Evolutionary conservation across 345 rosid species (phyloP).

Genomic region (Combretum micranthum): DNA sequence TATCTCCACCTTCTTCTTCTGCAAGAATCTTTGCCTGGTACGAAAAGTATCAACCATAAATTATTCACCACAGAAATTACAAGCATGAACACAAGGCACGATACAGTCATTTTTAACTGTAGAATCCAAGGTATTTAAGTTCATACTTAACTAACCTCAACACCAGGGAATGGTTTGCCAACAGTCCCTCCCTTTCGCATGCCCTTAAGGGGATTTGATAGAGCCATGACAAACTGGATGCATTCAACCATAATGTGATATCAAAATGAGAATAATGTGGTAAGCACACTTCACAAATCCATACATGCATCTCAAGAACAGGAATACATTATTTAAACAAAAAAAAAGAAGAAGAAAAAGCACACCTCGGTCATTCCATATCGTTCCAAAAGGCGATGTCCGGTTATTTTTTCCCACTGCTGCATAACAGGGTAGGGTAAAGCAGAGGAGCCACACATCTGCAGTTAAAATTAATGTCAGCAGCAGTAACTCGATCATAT

Average conservation of each 20-base stretch:
- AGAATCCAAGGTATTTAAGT: neutral
- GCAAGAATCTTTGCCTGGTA: constrained; percentile 59
- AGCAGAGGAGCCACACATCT: constrained; percentile 99
- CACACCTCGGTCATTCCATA: constrained; percentile 98
- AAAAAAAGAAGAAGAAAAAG: neutral
- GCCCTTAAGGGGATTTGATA: constrained; percentile 81
- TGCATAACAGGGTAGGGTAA: constrained; percentile 94
- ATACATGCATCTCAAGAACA: neutral
- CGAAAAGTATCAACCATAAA: neutral
- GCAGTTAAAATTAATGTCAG: constrained; percentile 5
- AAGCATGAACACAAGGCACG: no score
- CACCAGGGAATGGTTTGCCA: constrained; percentile 94
- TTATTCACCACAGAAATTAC: no score
- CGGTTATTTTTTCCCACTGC: constrained; percentile 90
- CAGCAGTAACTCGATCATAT: neutral
- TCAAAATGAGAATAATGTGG: neutral
- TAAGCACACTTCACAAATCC: no score
- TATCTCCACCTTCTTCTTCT: constrained; percentile 48
- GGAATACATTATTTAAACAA: neutral
- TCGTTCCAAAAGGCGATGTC: constrained; percentile 91
- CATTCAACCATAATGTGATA: constrained; percentile 7
- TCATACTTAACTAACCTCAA: constrained; percentile 48
- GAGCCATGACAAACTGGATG: constrained; percentile 92
- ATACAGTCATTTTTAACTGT: neutral
- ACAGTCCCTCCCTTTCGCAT: constrained; percentile 87